Conservation (phyloP, 2,329 filamentous ascomycete species). For the Scedosporium dehoogii region DNA sequence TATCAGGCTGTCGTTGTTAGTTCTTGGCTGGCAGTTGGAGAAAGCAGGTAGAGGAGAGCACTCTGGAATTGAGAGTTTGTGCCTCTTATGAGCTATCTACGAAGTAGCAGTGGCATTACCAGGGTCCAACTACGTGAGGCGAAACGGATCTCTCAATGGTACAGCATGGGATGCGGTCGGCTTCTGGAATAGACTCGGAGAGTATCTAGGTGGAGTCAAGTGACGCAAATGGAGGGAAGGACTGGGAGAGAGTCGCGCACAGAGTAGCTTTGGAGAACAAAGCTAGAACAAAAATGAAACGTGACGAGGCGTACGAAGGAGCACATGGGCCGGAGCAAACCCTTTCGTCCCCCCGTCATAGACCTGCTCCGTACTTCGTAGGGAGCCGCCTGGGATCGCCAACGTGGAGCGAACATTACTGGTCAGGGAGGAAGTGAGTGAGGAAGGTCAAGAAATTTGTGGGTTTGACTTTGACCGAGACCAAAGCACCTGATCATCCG, state of each 20-base stretch:
- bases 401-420: neutral
- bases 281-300: neutral
- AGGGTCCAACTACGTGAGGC: neutral
- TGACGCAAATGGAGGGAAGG: neutral
- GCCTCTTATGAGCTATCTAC: neutral
- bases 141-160: neutral
- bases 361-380: neutral
- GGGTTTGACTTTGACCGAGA: neutral
- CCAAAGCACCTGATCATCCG: neutral
- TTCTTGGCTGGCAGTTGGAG: neutral
- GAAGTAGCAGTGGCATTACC: neutral
- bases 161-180: neutral
- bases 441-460: neutral
- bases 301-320: neutral
- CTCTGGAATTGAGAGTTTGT: neutral
- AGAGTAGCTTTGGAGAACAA: neutral
- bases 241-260: neutral
- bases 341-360: neutral
- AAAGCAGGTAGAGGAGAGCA: neutral
- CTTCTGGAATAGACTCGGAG: neutral
- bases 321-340: neutral
- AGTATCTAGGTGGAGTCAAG: neutral
- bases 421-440: neutral
- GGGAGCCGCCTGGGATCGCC: neutral
- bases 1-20: neutral